Base-by-base conservation (phyloP, 1,284 basidiomycete genomes). In the Meripilus lineatus region DNA sequence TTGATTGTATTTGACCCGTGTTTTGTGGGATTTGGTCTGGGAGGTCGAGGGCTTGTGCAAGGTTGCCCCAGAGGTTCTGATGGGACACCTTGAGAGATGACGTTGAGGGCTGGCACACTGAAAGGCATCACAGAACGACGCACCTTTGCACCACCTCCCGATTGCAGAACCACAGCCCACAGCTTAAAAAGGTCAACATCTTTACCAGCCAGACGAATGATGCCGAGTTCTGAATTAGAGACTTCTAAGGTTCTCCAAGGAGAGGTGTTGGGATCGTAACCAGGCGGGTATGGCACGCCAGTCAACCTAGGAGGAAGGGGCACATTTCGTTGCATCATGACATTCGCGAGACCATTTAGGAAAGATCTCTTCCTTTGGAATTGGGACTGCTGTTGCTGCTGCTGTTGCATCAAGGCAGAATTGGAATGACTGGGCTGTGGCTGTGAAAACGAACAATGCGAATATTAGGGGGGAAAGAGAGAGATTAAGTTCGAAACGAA, bases 181-280 rank as follows among this genome's bases (percentile, higher is more conserved):
- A 89, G 64, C 52, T 71, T 81, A 63, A 87, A 84, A 32, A 93
- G 61, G 53, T 84, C 84, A 40, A 92, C 70, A 57, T 92, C 89
- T 62, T 81, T 88, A 17, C 87, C 88, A 3, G 81, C 79, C 35
- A 93, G 57, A 46, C 78, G 76, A 55, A 89, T 69, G 32, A 71
- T 63, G 35, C 85, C 86, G 14, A 71, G 50, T 48, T 85, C 84
- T 22, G 55, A 52, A 15, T 69, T 56, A 5, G 74, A 74, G 32
- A 72, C 66, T 48, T 88, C 84, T 46, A 89, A 62, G 38, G 65
- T 62, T 54, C 77, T 76, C 81, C 81, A 89, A 8, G 65, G 70
- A 2, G 84, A 79, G 38, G 65, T 71, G 41, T 59, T 61, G 18
- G 75, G 77, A 58, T 89, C 84, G 51, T 77, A 88, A 42, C 65